Percentiles rank a stretch among this genome's conserved stretches.
Evolutionary conservation across 108 stramenopile species (phyloP).

Genomic region (Ochromonas danica): DNA sequence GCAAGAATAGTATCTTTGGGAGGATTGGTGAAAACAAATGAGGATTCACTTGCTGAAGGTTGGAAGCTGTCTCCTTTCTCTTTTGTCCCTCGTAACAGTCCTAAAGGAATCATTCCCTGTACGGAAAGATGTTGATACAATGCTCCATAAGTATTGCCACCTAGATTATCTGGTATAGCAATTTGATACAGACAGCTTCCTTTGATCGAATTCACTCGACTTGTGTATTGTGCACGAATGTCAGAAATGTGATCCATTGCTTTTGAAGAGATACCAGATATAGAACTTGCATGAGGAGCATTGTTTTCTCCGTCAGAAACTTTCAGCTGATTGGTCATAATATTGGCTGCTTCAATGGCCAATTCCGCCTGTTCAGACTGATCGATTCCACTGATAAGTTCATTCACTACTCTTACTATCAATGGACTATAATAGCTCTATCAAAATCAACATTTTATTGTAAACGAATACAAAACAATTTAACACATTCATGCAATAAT

Average conservation of each 20-base stretch:
- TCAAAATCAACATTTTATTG: neutral
- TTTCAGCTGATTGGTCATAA: neutral
- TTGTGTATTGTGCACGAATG: neutral
- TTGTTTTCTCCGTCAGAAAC: neutral
- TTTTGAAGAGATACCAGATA: neutral
- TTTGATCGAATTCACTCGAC: neutral
- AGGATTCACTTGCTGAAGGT: neutral
- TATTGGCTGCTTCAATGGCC: neutral
- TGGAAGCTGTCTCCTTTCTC: too few species aligned
- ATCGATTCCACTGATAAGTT: constrained; percentile 33
- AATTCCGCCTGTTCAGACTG: constrained; percentile 8
- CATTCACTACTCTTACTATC: constrained; percentile 19
- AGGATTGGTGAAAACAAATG: constrained; percentile 32
- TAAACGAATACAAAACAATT: neutral
- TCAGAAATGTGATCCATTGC: too few species aligned
- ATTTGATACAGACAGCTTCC: constrained; percentile 34
- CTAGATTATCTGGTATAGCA: constrained; percentile 5
- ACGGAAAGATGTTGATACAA: constrained; percentile 11
- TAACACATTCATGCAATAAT: too few species aligned
- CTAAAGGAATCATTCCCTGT: constrained; percentile 11
- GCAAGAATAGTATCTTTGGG: neutral
- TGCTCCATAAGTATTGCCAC: neutral
- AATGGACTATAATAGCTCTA: constrained; percentile 29
- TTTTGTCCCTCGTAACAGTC: neutral
- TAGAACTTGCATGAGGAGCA: neutral